Evolutionary conservation across 352 stramenopile species (phyloP).

Genomic region (Phytophthora idaei): DNA sequence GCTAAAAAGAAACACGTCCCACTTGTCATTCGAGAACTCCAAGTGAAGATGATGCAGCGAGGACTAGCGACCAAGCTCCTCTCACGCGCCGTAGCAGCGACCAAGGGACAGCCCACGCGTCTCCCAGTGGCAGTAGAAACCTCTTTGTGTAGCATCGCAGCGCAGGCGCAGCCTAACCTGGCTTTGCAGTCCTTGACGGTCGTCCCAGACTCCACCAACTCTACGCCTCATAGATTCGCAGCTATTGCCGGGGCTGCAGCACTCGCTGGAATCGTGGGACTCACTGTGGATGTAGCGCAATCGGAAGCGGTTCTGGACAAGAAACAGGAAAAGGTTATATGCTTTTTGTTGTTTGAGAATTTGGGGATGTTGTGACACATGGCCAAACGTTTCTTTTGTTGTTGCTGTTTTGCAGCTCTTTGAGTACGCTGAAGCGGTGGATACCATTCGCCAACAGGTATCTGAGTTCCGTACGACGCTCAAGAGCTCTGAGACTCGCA

Average conservation of each 20-base stretch:
- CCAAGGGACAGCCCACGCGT: not conserved
- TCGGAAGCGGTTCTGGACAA: constrained; percentile 30
- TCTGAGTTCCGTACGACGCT: constrained; percentile 79
- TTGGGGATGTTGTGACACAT: not conserved
- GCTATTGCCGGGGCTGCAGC: constrained; percentile 26
- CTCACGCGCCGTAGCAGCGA: constrained; percentile 8
- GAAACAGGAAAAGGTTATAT: constrained; percentile 37
- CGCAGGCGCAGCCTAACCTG: constrained; percentile 1
- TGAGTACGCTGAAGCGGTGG: constrained; percentile 70
- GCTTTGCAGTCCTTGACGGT: constrained; percentile 13
- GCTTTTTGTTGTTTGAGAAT: not conserved
- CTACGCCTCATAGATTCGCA: constrained; percentile 12
- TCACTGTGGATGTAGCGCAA: constrained; percentile 15
- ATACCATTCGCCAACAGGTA: constrained; percentile 72
- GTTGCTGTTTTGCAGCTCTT: constrained; percentile 44
- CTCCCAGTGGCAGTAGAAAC: constrained; percentile 1
- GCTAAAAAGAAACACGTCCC: not conserved
- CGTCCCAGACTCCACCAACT: constrained; percentile 10
- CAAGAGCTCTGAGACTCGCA: constrained; percentile 72
- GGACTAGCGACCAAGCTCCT: constrained; percentile 23
- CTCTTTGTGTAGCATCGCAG: not conserved
- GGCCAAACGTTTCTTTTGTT: constrained; percentile 5
- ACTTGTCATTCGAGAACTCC: constrained; percentile 16
- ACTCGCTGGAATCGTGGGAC: constrained; percentile 14
- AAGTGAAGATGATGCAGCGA: constrained; percentile 23